Evolutionary conservation across 148 eudicot species (phyloP), one percentile per base, ranked within the genome.

Genomic region (Camellia japonica): DNA sequence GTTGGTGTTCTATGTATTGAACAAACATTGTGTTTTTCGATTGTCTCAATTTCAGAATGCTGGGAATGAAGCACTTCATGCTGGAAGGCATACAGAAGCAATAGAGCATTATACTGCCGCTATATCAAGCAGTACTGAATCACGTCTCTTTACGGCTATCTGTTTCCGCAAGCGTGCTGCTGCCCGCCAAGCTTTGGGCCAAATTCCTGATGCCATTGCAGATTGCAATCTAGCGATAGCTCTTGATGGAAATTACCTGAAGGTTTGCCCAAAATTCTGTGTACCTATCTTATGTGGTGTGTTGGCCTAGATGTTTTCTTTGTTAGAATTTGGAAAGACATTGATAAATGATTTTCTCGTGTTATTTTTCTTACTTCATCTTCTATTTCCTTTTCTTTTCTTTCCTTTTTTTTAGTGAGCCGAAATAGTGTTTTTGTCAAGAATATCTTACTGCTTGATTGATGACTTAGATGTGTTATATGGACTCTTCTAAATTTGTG

Each of bases 161-260:
- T 93, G 97, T 86, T 89, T 90, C 74, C 87, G 95, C 86, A 93
- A 93, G 79, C 97, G 97, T 76, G 95, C 95, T 79, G 95, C 95
- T 79, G 93, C 97, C n/a, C 84, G 88, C 84, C 92, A 91, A 88
- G 88, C 91, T 65, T 72, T 91, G 78, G 91, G 89, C 56, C 91
- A 88, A 88, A 75, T 93, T 56, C 77, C 89, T 86, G 97, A 93
- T 85, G 97, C 97, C 70, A 89, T 93, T 74, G 89, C 92, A 64
- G 97, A 93, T 89, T 93, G 97, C 87, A 93, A 92, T 83, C 82
- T 89, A 51, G 95, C 97, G 82, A 89, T 91, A 41, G 87, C 94
- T 77, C 93, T 93, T 66, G 90, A 91, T 87, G 88, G 82, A 81
- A 85, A 80, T 71, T 93, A 91, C 85, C 63, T 61, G 63, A 91